Evolutionary conservation across 192 early-diverging fungal genomes (phyloP).

Genomic region (Glomus cerebriforme): DNA sequence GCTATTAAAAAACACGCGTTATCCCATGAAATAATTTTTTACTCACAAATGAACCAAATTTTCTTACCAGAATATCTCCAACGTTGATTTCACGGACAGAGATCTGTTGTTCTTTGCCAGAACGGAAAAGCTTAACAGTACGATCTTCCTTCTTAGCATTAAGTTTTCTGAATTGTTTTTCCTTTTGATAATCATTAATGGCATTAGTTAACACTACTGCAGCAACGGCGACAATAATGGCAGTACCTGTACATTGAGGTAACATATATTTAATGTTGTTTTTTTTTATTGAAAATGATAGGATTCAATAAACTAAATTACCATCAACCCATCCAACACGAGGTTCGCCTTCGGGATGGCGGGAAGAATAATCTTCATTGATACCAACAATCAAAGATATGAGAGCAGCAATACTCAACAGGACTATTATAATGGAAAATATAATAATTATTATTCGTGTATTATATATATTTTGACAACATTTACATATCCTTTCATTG

Average conservation of each 20-base stretch:
- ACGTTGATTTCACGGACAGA: constrained; percentile 81
- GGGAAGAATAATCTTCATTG: constrained; percentile 74
- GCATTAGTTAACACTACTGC: constrained; percentile 90
- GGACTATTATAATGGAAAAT: constrained; percentile 53
- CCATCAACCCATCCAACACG: constrained; percentile 75
- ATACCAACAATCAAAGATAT: constrained; percentile 84
- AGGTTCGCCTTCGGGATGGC: constrained; percentile 66
- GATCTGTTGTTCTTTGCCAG: constrained; percentile 73
- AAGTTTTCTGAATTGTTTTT: constrained; percentile 84
- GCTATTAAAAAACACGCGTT: background rate
- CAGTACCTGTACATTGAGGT: constrained; percentile 55
- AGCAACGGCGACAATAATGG: constrained; percentile 82
- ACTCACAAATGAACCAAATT: background rate
- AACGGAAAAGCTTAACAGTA: constrained; percentile 71
- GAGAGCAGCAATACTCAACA: constrained; percentile 82
- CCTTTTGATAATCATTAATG: constrained; percentile 91
- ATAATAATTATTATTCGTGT: background rate
- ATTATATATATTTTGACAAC: background rate
- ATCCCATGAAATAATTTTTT: background rate
- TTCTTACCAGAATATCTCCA: constrained; percentile 79
- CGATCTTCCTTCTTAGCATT: constrained; percentile 88
- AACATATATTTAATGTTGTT: constrained; percentile 33
- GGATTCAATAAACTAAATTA: background rate
- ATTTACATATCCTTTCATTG: background rate
- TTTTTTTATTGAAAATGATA: background rate